Conservation (phyloP, 2,329 filamentous ascomycete genomes). For the Penicillium sp. region DNA sequence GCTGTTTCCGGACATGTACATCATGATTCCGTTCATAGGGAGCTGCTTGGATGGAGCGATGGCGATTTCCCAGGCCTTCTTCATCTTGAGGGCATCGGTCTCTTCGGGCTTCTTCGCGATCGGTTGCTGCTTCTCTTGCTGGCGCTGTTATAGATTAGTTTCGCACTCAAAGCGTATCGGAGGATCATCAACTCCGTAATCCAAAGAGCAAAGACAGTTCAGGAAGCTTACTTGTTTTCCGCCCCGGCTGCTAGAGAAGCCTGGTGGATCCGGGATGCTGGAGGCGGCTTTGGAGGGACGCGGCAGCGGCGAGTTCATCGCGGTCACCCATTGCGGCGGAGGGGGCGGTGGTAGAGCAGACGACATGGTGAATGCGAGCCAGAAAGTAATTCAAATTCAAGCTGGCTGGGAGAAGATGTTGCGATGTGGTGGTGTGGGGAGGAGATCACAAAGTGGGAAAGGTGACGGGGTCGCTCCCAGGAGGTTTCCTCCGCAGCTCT, state of each 20-base stretch:
- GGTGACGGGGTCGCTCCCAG: constrained; percentile 22
- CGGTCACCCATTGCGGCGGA: constrained; percentile 78
- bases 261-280: constrained; percentile 81
- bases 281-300: constrained; percentile 63
- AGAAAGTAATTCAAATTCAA: constrained; percentile 16
- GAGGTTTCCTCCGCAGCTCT: constrained; percentile 35
- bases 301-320: constrained; percentile 72
- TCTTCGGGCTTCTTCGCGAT: constrained; percentile 63
- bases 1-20: constrained; percentile 99
- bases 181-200: background rate
- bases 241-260: constrained; percentile 65
- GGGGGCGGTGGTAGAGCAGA: constrained; percentile 45
- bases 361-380: constrained; percentile 20
- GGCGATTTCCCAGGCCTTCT: constrained; percentile 98
- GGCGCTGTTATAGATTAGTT: constrained; percentile 25
- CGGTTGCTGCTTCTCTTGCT: constrained; percentile 41
- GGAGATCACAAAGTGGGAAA: constrained; percentile 13
- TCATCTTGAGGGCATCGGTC: constrained; percentile 94
- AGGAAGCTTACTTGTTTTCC: constrained; percentile 55
- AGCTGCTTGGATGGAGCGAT: constrained; percentile 90
- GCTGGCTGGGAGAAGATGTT: constrained; percentile 7
- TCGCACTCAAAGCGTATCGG: background rate
- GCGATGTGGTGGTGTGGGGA: constrained; percentile 13
- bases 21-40: constrained; percentile 98
- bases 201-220: background rate